Conservation (phyloP, 139 green algal species). For the Microglena sp. region DNA sequence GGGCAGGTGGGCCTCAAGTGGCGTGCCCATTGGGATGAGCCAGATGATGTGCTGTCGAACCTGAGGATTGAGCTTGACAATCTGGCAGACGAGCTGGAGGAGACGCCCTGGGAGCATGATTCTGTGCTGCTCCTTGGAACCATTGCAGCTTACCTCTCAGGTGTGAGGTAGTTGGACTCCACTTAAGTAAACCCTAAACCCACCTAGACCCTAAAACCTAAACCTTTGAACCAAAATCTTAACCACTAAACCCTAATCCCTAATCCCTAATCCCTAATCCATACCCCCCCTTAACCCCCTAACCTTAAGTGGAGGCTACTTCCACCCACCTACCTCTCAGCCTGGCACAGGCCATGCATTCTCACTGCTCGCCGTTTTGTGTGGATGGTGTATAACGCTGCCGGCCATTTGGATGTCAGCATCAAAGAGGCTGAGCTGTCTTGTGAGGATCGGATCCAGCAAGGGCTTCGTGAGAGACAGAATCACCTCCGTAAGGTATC, state of each 20-base stretch:
- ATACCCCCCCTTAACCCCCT: no score
- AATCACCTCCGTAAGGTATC: constrained; percentile 6
- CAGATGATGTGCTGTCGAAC: not conserved
- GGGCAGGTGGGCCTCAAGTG: not conserved
- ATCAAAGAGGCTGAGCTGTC: not conserved
- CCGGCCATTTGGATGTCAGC: constrained; percentile 19
- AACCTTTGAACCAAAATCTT: no score
- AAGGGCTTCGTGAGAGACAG: no score
- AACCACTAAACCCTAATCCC: no score
- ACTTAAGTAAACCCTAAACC: no score
- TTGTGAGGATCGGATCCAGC: not conserved
- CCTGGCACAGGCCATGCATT: constrained; percentile 5
- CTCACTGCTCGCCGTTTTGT: constrained; percentile 26
- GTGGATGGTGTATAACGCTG: constrained; percentile 16
- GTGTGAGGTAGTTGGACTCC: no score
- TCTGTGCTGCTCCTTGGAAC: constrained; percentile 33
- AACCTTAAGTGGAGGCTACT: no score
- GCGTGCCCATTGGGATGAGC: not conserved
- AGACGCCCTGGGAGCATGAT: constrained; percentile 18
- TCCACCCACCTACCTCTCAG: constrained; percentile 37
- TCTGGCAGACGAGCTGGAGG: constrained; percentile 23
- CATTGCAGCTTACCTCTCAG: constrained; percentile 33
- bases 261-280: no score
- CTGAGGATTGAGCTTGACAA: constrained; percentile 14
- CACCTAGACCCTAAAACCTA: no score